Conservation (phyloP, 2,329 filamentous ascomycete species). For the Phaeosphaeriaceae sp. region DNA sequence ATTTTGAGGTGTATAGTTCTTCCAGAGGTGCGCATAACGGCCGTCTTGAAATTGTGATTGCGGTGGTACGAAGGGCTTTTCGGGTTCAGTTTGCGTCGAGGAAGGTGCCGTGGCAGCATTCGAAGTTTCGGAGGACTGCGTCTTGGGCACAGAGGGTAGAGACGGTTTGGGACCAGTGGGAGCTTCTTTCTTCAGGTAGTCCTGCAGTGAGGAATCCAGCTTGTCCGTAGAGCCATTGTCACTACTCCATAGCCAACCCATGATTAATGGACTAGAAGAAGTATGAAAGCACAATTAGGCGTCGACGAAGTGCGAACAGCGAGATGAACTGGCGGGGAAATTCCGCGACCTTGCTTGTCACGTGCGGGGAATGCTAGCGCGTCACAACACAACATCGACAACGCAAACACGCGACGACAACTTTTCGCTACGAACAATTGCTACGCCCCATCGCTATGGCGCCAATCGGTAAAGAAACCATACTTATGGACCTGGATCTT, state of each 20-base stretch:
- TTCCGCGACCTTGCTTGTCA: slow-evolving; percentile 16
- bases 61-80: slow-evolving; percentile 50
- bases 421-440: slow-evolving; percentile 16
- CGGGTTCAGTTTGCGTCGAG: slow-evolving; percentile 17
- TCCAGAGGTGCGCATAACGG: slow-evolving; percentile 88
- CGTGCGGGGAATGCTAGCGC: slow-evolving; percentile 21
- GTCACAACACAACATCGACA: slow-evolving; percentile 32
- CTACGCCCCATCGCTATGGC: slow-evolving; percentile 37
- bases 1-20: slow-evolving; percentile 78
- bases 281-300: neutral
- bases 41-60: slow-evolving; percentile 72
- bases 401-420: slow-evolving; percentile 20
- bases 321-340: slow-evolving; percentile 19
- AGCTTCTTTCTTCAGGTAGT: slow-evolving; percentile 84
- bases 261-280: slow-evolving; percentile 33
- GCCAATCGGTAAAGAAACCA: slow-evolving; percentile 34
- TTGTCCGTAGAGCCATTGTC: slow-evolving; percentile 61
- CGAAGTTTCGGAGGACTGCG: slow-evolving; percentile 35
- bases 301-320: neutral
- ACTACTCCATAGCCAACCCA: slow-evolving; percentile 70
- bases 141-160: slow-evolving; percentile 31
- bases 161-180: slow-evolving; percentile 68
- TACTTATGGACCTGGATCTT: neutral
- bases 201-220: slow-evolving; percentile 82
- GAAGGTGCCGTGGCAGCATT: slow-evolving; percentile 10